Evolutionary conservation across 805 yeast genomes (phyloP).

Genomic region (Ogataea methylovora): DNA sequence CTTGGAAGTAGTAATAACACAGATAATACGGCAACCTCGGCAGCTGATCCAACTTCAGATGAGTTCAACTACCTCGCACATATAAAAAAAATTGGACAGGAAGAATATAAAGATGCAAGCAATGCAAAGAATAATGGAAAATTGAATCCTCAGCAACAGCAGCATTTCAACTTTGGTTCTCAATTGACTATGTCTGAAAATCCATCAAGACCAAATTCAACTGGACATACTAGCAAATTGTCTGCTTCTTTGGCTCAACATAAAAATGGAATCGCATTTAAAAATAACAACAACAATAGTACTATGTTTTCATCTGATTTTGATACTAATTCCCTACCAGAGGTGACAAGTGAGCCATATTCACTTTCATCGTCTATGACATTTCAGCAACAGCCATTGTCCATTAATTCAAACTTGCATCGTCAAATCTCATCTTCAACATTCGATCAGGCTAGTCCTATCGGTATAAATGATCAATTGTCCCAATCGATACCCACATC

Average conservation of each 20-base stretch:
- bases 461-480: no score
- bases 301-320: no score
- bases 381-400: no score
- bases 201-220: not conserved
- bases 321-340: no score
- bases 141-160: no score
- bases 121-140: no score
- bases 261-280: not conserved
- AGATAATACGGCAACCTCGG: slow-evolving; percentile 1
- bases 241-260: slow-evolving; percentile 8
- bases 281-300: not conserved
- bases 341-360: no score
- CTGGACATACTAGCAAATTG: slow-evolving; percentile 5
- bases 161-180: slow-evolving; percentile 1
- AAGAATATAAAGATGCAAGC: slow-evolving; percentile 3
- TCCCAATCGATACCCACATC: slow-evolving; percentile 1
- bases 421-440: no score
- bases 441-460: no score
- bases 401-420: no score
- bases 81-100: slow-evolving; percentile 42
- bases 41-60: slow-evolving; percentile 37
- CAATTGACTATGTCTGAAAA: slow-evolving; percentile 6
- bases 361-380: no score
- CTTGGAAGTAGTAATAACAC: not conserved
- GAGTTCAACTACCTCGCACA: slow-evolving; percentile 63